phyloP scores from a whole-genome alignment of 176 grass and related monocot species.

The Phyllostachys edulis region DNA sequence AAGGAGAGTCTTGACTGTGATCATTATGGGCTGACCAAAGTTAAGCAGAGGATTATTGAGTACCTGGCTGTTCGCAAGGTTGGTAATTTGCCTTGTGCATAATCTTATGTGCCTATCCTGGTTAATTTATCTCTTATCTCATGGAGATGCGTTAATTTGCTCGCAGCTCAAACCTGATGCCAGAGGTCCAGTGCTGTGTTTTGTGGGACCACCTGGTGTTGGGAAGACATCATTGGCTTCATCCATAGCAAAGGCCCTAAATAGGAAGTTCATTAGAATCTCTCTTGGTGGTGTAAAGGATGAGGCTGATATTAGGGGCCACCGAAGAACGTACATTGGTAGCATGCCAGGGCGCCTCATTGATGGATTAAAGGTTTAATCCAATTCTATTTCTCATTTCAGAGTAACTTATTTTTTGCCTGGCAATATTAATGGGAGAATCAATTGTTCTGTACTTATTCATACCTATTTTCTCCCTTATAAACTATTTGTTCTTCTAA shows the following conservation, averaged over 20 bases:
- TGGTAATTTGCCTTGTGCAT: constrained; percentile 35
- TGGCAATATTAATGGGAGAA: neutral
- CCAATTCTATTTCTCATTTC: constrained; percentile 16
- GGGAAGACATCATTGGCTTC: constrained; percentile 98
- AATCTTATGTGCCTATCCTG: neutral
- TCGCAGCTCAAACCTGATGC: constrained; percentile 97
- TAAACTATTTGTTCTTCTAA: constrained; percentile 21
- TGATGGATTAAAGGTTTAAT: constrained; percentile 88
- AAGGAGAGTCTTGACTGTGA: constrained; percentile 89
- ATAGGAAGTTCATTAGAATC: constrained; percentile 93
- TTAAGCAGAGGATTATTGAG: constrained; percentile 96
- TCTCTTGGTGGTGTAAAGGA: constrained; percentile 98
- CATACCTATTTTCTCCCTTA: neutral
- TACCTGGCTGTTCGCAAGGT: constrained; percentile 99
- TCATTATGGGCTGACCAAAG: constrained; percentile 87
- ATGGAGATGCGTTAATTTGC: constrained; percentile 28
- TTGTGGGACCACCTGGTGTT: constrained; percentile 97
- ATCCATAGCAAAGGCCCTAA: constrained; percentile 86
- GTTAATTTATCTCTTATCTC: constrained; percentile 19
- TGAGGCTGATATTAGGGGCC: constrained; percentile 98
- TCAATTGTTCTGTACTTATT: neutral
- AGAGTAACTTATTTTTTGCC: constrained; percentile 17
- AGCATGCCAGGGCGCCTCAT: constrained; percentile 99
- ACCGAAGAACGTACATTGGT: constrained; percentile 97
- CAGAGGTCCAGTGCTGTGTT: constrained; percentile 89